These are phyloP conservation scores for Phaffia rhodozyma DNA, from an alignment of 1,284 basidiomycete species.

Conservation along the genomic window DNA sequence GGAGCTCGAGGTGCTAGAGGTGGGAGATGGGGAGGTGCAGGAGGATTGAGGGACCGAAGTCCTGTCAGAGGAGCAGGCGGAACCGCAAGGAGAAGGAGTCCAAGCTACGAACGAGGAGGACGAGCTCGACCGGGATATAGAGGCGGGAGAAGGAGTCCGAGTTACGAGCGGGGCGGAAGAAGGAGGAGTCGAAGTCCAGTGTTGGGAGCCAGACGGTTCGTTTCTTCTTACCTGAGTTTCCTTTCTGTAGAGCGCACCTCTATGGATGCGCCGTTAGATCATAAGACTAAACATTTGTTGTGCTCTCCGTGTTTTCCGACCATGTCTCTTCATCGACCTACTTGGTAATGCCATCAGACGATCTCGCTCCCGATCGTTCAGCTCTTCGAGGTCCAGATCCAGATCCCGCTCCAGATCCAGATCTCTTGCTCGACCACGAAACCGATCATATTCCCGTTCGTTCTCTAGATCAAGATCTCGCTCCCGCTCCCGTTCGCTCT, in stretches of 20 bases:
- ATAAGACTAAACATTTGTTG: conserved; percentile 5
- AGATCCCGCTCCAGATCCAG: conserved; percentile 12
- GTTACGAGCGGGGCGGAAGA: conserved; percentile 17
- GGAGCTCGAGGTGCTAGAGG: conserved; percentile 17
- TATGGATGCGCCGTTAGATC: conserved; percentile 9
- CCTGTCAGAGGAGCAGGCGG: conserved; percentile 10
- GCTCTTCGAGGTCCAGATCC: conserved; percentile 13
- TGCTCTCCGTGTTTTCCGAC: not conserved
- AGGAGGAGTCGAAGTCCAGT: conserved; percentile 15
- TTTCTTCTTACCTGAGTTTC: conserved; percentile 6
- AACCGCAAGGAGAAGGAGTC: conserved; percentile 2
- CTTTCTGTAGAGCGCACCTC: not conserved
- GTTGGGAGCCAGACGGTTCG: conserved; percentile 13
- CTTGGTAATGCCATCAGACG: not conserved
- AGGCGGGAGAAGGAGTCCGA: conserved; percentile 14
- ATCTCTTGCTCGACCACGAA: conserved; percentile 18
- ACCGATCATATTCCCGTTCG: conserved; percentile 15
- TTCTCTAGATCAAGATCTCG: conserved; percentile 17
- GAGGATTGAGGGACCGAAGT: not conserved
- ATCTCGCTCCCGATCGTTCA: conserved; percentile 10
- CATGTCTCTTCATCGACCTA: not conserved
- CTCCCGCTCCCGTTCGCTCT: conserved; percentile 13
- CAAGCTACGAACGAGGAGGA: conserved; percentile 5
- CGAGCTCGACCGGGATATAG: conserved; percentile 1
- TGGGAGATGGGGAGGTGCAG: conserved; percentile 5